Base-by-base conservation (phyloP, 441 rosid genomes). In the Adansonia gregorii region DNA sequence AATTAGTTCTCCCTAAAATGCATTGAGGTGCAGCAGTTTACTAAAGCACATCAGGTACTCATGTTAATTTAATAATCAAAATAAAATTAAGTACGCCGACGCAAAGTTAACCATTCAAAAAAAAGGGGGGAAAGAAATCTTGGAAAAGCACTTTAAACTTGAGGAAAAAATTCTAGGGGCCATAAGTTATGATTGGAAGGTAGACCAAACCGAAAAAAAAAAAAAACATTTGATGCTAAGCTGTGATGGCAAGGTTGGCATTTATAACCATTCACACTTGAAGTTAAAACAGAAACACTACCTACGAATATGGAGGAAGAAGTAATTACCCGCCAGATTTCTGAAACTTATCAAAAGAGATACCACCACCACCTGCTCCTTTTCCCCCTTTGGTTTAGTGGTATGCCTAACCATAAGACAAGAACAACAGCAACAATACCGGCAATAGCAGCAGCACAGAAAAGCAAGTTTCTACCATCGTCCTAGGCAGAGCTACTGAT, bases 371-470 rank as follows among this genome's bases (percentile, higher is more conserved):
- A 92, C 83, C 96, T 82, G 83, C 41, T 35, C 6, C 41, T 35
- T 35, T 78, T 86, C 60, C 73, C 94, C 77, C 91, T 85, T 78
- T 80, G 84, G 81, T 27, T 79, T 12, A 87, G 59, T 8, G 46
- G 22, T 20, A 84, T 92, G 73, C 95, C 91, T 52, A 92, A 82
- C 94, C 95, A 93, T 72, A 89, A 67, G 45, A 88, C 90, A 79
- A 94, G 86, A 59, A 86, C 94, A 72, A 92, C 83, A 1, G 98
- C 97, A 43, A 91, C 85, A 7, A 94, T 90, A 82, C 98, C 84
- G 43, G 89, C 89, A 78, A 94, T 98, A 48, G 94, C 93, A 67
- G 97, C 97, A 69, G 97, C 94, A 56, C 88, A 83, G 65, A 85
- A 81, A 67, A 92, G 75, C 94, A 91, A 88, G 70, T 91, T 80